phyloP scores from a whole-genome alignment of 2,329 filamentous ascomycete genomes.

The Fusarium sp. region DNA sequence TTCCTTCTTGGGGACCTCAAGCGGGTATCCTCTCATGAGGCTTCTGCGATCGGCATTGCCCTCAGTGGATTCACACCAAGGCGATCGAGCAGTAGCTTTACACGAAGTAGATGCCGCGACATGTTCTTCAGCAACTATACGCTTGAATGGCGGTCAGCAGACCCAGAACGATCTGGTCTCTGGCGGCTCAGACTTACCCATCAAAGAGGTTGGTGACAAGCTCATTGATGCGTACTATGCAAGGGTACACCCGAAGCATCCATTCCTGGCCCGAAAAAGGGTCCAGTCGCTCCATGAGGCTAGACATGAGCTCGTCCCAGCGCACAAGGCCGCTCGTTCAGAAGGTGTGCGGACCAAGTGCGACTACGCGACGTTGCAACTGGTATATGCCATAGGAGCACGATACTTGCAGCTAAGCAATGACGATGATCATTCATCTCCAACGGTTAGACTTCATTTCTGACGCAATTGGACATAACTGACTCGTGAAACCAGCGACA shows the following conservation, averaged over 20 bases:
- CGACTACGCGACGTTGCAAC: conserved; percentile 3
- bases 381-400: conserved; percentile 4
- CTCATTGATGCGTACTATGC: conserved; percentile 4
- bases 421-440: neutral
- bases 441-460: neutral
- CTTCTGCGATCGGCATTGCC: neutral
- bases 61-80: neutral
- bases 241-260: conserved; percentile 4
- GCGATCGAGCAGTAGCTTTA: neutral
- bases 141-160: neutral
- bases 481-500: neutral
- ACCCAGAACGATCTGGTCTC: accelerated
- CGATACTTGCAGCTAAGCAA: conserved; percentile 11
- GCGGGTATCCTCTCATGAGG: conserved; percentile 8
- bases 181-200: neutral
- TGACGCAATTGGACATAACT: accelerated
- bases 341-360: accelerated
- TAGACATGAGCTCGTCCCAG: neutral
- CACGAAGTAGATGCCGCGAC: neutral
- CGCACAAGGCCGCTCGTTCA: neutral
- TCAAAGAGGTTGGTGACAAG: neutral
- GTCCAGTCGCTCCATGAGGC: neutral
- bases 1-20: conserved; percentile 1
- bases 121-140: neutral
- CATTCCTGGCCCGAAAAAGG: neutral